Evolutionary conservation across 139 green algal genomes (phyloP).

Genomic region (Trebouxia sp.): DNA sequence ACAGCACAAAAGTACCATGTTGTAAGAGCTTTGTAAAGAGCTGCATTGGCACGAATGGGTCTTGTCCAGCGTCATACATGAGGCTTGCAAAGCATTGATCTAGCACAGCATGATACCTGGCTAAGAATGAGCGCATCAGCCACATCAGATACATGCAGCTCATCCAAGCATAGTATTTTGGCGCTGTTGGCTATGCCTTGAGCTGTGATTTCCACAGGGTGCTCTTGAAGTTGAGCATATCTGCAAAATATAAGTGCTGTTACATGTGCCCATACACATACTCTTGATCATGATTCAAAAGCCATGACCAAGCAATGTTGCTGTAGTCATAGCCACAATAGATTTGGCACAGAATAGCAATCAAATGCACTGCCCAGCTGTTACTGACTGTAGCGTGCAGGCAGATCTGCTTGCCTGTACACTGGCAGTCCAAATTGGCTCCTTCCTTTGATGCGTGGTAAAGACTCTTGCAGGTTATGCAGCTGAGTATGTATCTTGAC

Average conservation of each 20-base stretch:
- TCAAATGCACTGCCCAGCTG: too few species aligned
- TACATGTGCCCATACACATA: too few species aligned
- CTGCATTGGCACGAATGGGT: background rate
- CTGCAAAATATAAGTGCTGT: background rate
- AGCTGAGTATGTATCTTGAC: background rate
- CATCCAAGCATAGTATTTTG: constrained; percentile 6
- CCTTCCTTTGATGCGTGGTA: background rate
- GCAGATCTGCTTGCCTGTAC: constrained; percentile 13
- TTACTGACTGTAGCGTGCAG: too few species aligned
- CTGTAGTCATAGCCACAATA: too few species aligned
- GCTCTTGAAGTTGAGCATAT: background rate
- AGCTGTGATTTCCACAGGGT: constrained; percentile 1
- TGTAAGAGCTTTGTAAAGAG: background rate
- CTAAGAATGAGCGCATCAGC: constrained; percentile 5
- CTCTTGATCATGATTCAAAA: too few species aligned
- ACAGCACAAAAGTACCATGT: background rate
- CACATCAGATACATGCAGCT: constrained; percentile 15
- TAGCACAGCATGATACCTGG: too few species aligned
- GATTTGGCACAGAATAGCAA: too few species aligned
- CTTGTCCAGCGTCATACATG: too few species aligned
- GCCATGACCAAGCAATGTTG: too few species aligned
- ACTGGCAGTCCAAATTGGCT: constrained; percentile 20
- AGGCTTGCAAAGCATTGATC: too few species aligned
- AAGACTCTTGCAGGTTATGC: background rate
- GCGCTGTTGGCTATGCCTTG: background rate